These are phyloP conservation scores for Verticillium tricorpus DNA, from an alignment of 2,329 filamentous ascomycete species.

Conservation along the genomic window DNA sequence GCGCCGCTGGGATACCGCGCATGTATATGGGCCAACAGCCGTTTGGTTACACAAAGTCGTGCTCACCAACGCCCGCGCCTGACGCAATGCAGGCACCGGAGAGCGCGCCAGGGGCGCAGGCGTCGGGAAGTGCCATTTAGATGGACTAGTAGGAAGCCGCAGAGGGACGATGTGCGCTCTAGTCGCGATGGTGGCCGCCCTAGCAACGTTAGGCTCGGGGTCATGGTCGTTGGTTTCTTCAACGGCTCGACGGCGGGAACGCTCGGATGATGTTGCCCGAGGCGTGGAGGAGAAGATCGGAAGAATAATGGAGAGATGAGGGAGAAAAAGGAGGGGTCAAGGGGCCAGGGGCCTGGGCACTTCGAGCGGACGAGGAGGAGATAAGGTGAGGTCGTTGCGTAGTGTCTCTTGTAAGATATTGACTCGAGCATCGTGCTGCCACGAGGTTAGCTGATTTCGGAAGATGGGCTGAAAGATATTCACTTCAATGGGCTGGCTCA, in stretches of 20 bases:
- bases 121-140: no score
- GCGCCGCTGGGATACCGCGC: no score
- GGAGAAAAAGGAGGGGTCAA: background rate
- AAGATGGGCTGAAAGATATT: background rate
- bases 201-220: background rate
- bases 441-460: background rate
- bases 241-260: background rate
- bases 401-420: background rate
- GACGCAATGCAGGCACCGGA: no score
- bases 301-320: background rate
- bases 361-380: background rate
- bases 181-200: background rate
- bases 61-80: no score
- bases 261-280: background rate
- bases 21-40: no score
- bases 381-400: background rate
- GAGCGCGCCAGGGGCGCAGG: no score
- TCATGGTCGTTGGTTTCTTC: background rate
- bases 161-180: background rate
- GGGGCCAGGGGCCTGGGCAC: background rate
- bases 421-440: background rate
- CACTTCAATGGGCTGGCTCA: background rate
- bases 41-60: no score
- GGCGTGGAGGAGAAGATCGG: background rate
- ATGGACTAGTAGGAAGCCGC: no score